Evolutionary conservation across 148 eudicot species (phyloP).

Genomic region (Cornus controversa): DNA sequence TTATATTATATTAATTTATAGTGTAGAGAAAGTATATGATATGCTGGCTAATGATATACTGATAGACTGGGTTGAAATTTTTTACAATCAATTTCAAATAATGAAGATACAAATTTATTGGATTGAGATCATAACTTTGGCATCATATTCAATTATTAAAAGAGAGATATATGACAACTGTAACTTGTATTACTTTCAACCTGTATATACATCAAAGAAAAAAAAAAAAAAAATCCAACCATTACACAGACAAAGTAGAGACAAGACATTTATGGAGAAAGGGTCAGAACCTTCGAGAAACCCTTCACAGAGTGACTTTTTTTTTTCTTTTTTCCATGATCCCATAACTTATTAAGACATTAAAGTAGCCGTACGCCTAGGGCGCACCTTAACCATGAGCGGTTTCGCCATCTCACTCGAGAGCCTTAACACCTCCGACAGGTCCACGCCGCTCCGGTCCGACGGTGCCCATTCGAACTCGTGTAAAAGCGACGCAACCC

Average conservation of each 20-base stretch:
- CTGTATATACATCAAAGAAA: neutral
- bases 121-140: no score
- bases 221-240: no score
- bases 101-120: no score
- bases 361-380: constrained; percentile 27
- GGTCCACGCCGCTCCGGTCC: constrained; percentile 30
- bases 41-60: no score
- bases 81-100: no score
- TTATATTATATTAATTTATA: no score
- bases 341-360: neutral
- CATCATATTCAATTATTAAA: no score
- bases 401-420: constrained; percentile 90
- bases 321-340: neutral
- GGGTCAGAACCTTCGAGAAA: no score
- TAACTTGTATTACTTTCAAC: neutral
- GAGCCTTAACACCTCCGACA: constrained; percentile 60
- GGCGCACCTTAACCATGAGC: constrained; percentile 34
- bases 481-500: constrained; percentile 70
- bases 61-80: no score
- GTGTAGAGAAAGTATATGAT: no score
- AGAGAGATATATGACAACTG: neutral
- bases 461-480: constrained; percentile 45
- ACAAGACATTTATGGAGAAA: neutral
- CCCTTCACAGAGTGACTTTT: no score
- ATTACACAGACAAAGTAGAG: neutral